Percentiles rank a stretch among this genome's conserved stretches.
These are phyloP conservation scores for Clonostachys rhizophaga DNA, from an alignment of 2,329 filamentous ascomycete genomes.

Conservation along the genomic window DNA sequence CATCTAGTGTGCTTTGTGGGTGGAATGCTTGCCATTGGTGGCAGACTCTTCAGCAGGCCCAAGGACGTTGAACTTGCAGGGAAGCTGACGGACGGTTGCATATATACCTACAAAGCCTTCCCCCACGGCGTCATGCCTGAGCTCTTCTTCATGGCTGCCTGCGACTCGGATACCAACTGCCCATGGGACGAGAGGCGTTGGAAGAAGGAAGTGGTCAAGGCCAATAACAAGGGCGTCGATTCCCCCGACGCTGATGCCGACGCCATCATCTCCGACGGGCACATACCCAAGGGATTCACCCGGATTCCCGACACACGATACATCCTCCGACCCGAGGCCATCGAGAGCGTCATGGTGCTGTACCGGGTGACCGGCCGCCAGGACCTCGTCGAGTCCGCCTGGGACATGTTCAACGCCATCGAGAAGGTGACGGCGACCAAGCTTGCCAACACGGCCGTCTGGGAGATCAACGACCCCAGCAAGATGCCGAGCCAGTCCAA, in stretches of 20 bases:
- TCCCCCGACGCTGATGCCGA: neutral
- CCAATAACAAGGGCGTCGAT: neutral
- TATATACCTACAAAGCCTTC: conserved; percentile 43
- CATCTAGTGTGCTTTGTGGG: conserved; percentile 48
- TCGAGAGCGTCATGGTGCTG: conserved; percentile 42
- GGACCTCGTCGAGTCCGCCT: conserved; percentile 43
- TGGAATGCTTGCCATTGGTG: conserved; percentile 43
- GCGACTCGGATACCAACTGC: conserved; percentile 29
- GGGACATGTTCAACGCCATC: conserved; percentile 46
- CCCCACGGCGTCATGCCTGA: conserved; percentile 49
- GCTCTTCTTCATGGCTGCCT: conserved; percentile 32
- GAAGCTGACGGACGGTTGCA: conserved; percentile 44
- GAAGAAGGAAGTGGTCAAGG: neutral
- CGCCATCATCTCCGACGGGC: neutral
- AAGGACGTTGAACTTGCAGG: conserved; percentile 35
- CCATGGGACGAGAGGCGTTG: conserved; percentile 23
- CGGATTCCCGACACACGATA: conserved; percentile 36
- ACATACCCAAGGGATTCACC: conserved; percentile 48
- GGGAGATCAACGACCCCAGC: conserved; percentile 17
- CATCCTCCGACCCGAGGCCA: conserved; percentile 55
- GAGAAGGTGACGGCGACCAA: conserved; percentile 37
- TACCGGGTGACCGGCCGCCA: conserved; percentile 43
- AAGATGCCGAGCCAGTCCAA: neutral
- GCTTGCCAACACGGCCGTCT: conserved; percentile 41
- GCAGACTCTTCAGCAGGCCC: conserved; percentile 31